phyloP scores from a whole-genome alignment of 1,284 basidiomycete genomes.

The Schizophyllum commune region DNA sequence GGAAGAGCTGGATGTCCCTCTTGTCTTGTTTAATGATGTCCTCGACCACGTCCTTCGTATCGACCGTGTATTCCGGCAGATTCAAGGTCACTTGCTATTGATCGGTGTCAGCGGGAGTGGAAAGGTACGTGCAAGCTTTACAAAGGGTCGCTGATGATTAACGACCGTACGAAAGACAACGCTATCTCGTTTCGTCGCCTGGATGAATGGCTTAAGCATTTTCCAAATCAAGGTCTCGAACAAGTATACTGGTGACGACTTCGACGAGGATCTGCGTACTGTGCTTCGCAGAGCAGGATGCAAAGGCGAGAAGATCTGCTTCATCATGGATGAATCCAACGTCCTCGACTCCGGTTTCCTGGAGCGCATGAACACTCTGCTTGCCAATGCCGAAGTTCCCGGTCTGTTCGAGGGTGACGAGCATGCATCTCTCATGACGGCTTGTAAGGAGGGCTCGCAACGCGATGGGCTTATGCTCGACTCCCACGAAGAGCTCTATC shows the following conservation, averaged over 20 bases:
- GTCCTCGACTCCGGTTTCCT: constrained; percentile 98
- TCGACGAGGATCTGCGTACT: constrained; percentile 93
- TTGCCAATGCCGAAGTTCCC: constrained; percentile 99
- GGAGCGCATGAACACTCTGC: constrained; percentile 97
- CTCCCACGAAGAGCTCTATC: constrained; percentile 93
- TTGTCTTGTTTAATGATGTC: constrained; percentile 98
- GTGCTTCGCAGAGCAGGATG: constrained; percentile 93
- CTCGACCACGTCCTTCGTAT: constrained; percentile 96
- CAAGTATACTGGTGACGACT: constrained; percentile 97
- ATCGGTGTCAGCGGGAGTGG: constrained; percentile 98
- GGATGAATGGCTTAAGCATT: constrained; percentile 98
- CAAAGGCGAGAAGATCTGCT: constrained; percentile 98
- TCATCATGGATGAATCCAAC: constrained; percentile 99
- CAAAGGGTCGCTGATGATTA: constrained; percentile 1
- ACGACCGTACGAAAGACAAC: constrained; percentile 63
- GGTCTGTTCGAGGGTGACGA: constrained; percentile 99
- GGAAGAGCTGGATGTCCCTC: constrained; percentile 96
- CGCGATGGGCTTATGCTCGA: constrained; percentile 97
- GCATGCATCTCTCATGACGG: constrained; percentile 93
- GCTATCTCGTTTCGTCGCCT: constrained; percentile 95
- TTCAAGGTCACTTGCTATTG: constrained; percentile 92
- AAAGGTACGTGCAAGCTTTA: constrained; percentile 53
- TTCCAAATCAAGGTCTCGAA: constrained; percentile 99
- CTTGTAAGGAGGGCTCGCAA: constrained; percentile 97
- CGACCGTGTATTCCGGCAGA: constrained; percentile 98